Conservation (phyloP, 768 basidiomycete species). For the Boletellus sp. region DNA sequence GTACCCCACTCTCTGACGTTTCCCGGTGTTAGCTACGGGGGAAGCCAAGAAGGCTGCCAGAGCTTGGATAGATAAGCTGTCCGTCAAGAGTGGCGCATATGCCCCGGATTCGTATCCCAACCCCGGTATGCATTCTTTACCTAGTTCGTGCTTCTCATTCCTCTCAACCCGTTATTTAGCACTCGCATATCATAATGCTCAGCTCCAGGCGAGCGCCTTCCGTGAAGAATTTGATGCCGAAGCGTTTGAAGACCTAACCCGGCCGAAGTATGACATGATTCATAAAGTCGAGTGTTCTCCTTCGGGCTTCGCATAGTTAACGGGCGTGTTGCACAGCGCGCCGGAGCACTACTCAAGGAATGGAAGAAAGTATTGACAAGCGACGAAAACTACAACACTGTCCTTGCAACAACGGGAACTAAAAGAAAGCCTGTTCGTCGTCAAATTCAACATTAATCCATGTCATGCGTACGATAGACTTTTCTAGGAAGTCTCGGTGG, state of each 20-base stretch:
- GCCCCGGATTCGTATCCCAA: constrained; percentile 89
- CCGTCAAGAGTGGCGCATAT: constrained; percentile 75
- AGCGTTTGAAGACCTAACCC: constrained; percentile 76
- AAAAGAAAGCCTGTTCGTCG: constrained; percentile 71
- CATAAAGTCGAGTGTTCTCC: constrained; percentile 54
- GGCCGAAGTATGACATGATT: constrained; percentile 73
- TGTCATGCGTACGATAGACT: background rate
- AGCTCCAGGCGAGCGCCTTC: constrained; percentile 90
- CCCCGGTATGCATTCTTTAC: constrained; percentile 58
- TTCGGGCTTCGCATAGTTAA: background rate
- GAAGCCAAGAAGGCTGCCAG: constrained; percentile 62
- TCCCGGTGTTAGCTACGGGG: constrained; percentile 53
- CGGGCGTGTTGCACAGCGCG: constrained; percentile 42
- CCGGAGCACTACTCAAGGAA: constrained; percentile 59
- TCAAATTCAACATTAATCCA: background rate
- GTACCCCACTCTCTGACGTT: background rate
- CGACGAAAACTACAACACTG: constrained; percentile 60
- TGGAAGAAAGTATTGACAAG: constrained; percentile 65
- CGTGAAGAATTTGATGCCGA: constrained; percentile 81
- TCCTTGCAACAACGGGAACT: constrained; percentile 44
- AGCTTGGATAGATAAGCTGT: constrained; percentile 75
- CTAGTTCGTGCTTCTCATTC: background rate
- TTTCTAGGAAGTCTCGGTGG: constrained; percentile 55
- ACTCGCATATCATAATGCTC: constrained; percentile 83
- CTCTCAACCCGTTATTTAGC: constrained; percentile 24